Evolutionary conservation across 2,329 filamentous ascomycete species (phyloP), one percentile per base, ranked within the genome.

Genomic region (Beauveria bassiana): DNA sequence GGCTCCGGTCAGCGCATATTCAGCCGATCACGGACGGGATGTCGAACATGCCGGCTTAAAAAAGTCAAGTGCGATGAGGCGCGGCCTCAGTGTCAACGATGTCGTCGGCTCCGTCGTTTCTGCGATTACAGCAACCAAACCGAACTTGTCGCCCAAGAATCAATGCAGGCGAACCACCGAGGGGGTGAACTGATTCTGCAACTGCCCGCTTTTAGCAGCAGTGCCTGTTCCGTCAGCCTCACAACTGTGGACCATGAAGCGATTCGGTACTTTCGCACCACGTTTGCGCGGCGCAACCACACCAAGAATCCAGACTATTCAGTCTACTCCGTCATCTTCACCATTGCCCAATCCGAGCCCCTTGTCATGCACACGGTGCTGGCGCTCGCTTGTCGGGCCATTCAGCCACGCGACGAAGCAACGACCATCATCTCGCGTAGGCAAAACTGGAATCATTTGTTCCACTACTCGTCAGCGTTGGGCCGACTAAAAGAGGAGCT

Each of bases 351-450:
- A 53, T 63, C 66, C 10, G 69, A 73, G 18, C 65, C 71, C 4
- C 70, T 74, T 64, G 70, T 73, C 22, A 75, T 75, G 73, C 72
- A 72, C 55, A 72, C 73, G 65, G 64, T 74, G 3, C 63, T 75
- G 7, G 71, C 72, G 0, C 65, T 75, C 3, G 71, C 71, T 5
- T 65, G 68, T 8, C 68, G 69, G 59, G 72, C 72, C 49, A 67
- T 72, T 49, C 68, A 69, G 34, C 70, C 68, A 43, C 68, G 45
- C 14, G 22, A 26, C 45, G 20, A 47, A 66, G 28, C 67, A 65
- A 26, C 64, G 54, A 59, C 56, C 43, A 53, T 26, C 43, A 53
- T 26, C 24, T n/a, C 42, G 14, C 38, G 42, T 26, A 38, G 52
- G 22, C 26, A 64, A 42, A 53, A 53, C 8, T 58, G 62, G 56